These are phyloP conservation scores for Alternaria longipes DNA, from an alignment of 2,329 filamentous ascomycete species.

Conservation along the genomic window DNA sequence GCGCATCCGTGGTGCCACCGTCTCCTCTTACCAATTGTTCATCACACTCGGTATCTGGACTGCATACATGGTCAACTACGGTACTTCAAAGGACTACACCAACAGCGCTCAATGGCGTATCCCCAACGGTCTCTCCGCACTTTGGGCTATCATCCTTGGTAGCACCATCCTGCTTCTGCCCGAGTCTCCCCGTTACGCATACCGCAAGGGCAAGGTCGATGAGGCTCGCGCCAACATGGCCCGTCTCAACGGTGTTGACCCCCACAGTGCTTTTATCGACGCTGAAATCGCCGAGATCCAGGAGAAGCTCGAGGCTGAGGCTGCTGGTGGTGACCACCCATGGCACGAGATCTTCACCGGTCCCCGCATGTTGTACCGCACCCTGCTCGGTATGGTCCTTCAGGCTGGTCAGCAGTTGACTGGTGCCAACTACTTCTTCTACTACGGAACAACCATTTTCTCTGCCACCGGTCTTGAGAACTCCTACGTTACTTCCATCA, in stretches of 20 bases:
- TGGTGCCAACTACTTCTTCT: constrained; percentile 64
- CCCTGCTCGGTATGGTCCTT: constrained; percentile 68
- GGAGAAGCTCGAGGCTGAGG: constrained; percentile 64
- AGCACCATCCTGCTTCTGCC: constrained; percentile 64
- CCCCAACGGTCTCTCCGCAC: constrained; percentile 67
- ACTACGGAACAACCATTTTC: constrained; percentile 61
- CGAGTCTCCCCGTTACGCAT: constrained; percentile 67
- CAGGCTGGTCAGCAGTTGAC: constrained; percentile 74
- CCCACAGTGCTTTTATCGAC: constrained; percentile 63
- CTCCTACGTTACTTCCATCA: constrained; percentile 59
- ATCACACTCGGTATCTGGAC: constrained; percentile 73
- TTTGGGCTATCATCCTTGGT: constrained; percentile 65
- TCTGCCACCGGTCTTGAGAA: constrained; percentile 53
- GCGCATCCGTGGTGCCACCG: constrained; percentile 69
- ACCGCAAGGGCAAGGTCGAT: constrained; percentile 62
- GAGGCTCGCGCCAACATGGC: constrained; percentile 62
- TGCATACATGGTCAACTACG: constrained; percentile 65
- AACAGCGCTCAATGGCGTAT: constrained; percentile 69
- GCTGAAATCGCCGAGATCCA: constrained; percentile 66
- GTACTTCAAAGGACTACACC: constrained; percentile 61
- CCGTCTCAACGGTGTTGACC: constrained; percentile 63
- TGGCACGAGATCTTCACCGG: constrained; percentile 69
- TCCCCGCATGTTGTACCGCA: constrained; percentile 74
- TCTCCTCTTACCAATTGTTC: constrained; percentile 72
- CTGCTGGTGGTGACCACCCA: constrained; percentile 46